These are phyloP conservation scores for Trichopus zeylanicus DNA, from an alignment of 116 monocot species.

Conservation along the genomic window DNA sequence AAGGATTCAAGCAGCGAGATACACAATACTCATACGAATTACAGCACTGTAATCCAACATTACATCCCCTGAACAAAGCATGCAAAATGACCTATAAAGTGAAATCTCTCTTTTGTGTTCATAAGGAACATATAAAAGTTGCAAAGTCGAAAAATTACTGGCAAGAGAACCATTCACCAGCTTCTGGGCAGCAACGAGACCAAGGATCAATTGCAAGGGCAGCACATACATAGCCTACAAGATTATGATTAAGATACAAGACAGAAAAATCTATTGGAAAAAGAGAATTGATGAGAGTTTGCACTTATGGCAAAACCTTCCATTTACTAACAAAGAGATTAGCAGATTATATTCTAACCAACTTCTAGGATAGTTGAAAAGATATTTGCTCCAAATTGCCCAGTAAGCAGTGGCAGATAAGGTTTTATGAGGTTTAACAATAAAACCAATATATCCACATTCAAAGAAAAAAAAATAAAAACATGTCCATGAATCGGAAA, in stretches of 20 bases:
- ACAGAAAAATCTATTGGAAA: background rate
- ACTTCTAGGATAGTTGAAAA: too few relatives aligned
- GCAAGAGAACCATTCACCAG: constrained; percentile 73
- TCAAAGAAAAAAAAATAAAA: too few relatives aligned
- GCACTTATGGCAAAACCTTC: background rate
- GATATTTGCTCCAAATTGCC: too few relatives aligned
- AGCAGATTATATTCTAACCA: too few relatives aligned
- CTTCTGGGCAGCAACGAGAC: constrained; percentile 71
- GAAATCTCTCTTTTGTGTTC: too few relatives aligned
- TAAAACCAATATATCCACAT: too few relatives aligned
- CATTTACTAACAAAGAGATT: too few relatives aligned
- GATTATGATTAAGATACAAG: background rate
- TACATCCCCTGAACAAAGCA: constrained; percentile 93
- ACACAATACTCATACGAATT: constrained; percentile 97
- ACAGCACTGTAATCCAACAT: constrained; percentile 79
- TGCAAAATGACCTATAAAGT: too few relatives aligned
- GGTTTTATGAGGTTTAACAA: too few relatives aligned
- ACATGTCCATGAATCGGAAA: too few relatives aligned
- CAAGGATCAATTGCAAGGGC: constrained; percentile 46
- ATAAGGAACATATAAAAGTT: constrained; percentile 1
- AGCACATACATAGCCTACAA: constrained; percentile 85
- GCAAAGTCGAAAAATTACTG: constrained; percentile 54
- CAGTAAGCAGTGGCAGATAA: too few relatives aligned
- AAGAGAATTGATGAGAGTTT: background rate
- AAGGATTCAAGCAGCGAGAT: constrained; percentile 94